These are phyloP conservation scores for Rickenella mellea DNA, from an alignment of 768 basidiomycete species.

Conservation along the genomic window DNA sequence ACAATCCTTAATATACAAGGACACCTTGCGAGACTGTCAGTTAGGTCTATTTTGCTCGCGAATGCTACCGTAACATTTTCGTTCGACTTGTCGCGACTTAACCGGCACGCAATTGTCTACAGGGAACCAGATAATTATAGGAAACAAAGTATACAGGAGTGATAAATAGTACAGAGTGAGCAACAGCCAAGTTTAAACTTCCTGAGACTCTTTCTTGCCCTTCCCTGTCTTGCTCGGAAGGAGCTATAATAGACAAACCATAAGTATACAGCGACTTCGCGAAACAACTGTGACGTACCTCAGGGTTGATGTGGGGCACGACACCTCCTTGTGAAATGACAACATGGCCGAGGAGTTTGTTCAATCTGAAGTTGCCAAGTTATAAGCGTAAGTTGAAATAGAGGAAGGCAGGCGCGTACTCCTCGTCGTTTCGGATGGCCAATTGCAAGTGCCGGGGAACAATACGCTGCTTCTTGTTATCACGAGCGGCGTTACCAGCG, in stretches of 20 bases:
- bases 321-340: conserved; percentile 60
- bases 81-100: too few relatives aligned
- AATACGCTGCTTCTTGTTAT: conserved; percentile 53
- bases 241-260: conserved; percentile 16
- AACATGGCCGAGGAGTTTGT: conserved; percentile 33
- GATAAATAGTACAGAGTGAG: too few relatives aligned
- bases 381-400: not conserved
- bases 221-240: conserved; percentile 34
- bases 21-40: too few relatives aligned
- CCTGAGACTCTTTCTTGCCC: conserved; percentile 42
- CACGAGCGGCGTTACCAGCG: conserved; percentile 46
- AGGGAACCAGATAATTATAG: too few relatives aligned
- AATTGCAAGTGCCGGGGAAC: conserved; percentile 57
- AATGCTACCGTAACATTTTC: too few relatives aligned
- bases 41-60: too few relatives aligned
- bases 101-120: too few relatives aligned
- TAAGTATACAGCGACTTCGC: not conserved
- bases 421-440: conserved; percentile 57
- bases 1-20: too few relatives aligned
- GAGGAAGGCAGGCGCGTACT: conserved; percentile 17
- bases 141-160: too few relatives aligned
- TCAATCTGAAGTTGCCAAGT: conserved; percentile 16
- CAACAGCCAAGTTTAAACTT: conserved; percentile 36
- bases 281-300: conserved; percentile 9
- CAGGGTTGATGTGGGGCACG: conserved; percentile 40